Evolutionary conservation across 2,329 filamentous ascomycete species (phyloP).

Genomic region (Fusarium stilboides): DNA sequence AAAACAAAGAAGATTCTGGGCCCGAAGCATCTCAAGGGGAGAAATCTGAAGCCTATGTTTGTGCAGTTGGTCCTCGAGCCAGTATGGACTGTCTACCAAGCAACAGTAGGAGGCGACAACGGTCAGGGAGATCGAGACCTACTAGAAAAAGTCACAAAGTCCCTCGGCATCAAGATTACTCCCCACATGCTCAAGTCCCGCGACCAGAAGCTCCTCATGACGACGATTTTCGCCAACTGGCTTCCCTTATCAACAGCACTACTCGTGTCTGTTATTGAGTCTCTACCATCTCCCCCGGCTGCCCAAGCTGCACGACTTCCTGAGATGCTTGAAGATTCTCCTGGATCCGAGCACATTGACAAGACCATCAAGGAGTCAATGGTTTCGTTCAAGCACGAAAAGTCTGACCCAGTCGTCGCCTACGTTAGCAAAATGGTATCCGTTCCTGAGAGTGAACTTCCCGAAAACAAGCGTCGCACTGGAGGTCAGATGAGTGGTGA

Average conservation of each 20-base stretch:
- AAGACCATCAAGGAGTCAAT: constrained; percentile 82
- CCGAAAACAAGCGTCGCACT: constrained; percentile 82
- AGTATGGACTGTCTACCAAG: constrained; percentile 95
- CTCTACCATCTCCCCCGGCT: constrained; percentile 84
- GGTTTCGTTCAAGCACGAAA: constrained; percentile 80
- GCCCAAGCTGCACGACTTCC: constrained; percentile 88
- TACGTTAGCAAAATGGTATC: constrained; percentile 99
- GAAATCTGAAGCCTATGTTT: constrained; percentile 95
- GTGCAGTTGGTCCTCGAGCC: constrained; percentile 96
- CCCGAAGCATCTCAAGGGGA: constrained; percentile 92
- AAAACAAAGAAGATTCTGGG: constrained; percentile 96
- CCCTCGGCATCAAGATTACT: constrained; percentile 85
- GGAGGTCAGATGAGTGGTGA: constrained; percentile 83
- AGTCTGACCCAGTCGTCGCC: constrained; percentile 85
- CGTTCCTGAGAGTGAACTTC: constrained; percentile 91
- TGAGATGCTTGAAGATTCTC: constrained; percentile 82
- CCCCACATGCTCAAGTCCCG: constrained; percentile 87
- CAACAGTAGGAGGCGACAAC: constrained; percentile 85
- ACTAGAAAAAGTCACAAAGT: constrained; percentile 95
- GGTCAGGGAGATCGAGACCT: constrained; percentile 86
- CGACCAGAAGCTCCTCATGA: constrained; percentile 87
- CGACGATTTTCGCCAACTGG: constrained; percentile 90
- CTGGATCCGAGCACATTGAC: constrained; percentile 81
- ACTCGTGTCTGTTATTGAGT: constrained; percentile 93
- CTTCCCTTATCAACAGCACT: constrained; percentile 92